Base-by-base conservation (phyloP, 106 monocot species). In the Allium fistulosum region DNA sequence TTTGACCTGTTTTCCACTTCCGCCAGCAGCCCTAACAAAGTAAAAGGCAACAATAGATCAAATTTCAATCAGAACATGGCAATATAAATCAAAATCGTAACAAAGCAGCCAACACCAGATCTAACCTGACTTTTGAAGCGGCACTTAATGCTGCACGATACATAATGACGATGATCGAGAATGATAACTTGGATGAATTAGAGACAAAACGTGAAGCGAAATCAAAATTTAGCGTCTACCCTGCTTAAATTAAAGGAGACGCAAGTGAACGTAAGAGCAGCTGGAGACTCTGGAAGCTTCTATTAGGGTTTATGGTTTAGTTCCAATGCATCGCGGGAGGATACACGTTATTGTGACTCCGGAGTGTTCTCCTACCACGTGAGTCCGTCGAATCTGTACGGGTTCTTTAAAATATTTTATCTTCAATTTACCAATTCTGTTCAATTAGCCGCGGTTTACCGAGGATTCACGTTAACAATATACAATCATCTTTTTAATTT, bases 41-140 rank as follows among this genome's bases (percentile, higher is more conserved):
- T 60, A 62, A 70, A 75, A 9, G 15, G 57, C 51, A 61, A 48
- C 7, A 59, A 37, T 37, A 37, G 2, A 37, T 37, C 37, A 37
- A 37, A 37, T 37, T 58, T 57, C n/a, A 58, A 15, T 14, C 49
- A 58, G 7, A 1, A 74, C 0, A 1, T 14, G 12, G 59, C 1
- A 8, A 1, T 6, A 66, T 48, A 60, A 17, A 12, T 46, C 7
- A 68, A 51, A 17, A 79, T 48, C 67, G 22, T 0, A 48, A 13
- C 1, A 16, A 46, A 60, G 11, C 37, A 46, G 69, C 49, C 7
- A 15, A 9, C 26, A 6, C 12, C 12, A 60, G 49, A 58, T 10
- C 46, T 17, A 3, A 82, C 81, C 81, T 53, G 26, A 74, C 59
- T 52, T 61, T 82, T 27, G 73, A 73, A 14, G 77, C 81, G 69